Evolutionary conservation across 106 monocot genomes (phyloP).

Genomic region (Agapanthus africanus): DNA sequence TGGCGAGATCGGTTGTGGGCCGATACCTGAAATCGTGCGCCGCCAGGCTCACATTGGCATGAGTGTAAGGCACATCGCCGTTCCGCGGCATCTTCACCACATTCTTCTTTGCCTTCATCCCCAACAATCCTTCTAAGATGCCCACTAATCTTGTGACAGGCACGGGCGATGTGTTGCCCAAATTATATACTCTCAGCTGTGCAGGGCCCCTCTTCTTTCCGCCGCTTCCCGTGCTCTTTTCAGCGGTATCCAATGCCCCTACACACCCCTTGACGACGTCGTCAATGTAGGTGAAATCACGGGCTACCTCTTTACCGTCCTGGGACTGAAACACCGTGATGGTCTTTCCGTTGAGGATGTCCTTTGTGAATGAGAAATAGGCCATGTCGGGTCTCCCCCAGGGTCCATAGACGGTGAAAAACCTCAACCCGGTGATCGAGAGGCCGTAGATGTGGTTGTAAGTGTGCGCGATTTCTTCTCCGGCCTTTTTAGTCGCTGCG

Average conservation of each 20-base stretch:
- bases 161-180: conserved; percentile 62
- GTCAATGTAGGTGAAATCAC: conserved; percentile 29
- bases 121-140: conserved; percentile 48
- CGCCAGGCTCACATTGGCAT: conserved; percentile 66
- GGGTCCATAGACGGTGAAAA: conserved; percentile 82
- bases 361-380: conserved; percentile 56
- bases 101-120: conserved; percentile 50
- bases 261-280: conserved; percentile 23
- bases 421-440: conserved; percentile 70
- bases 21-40: conserved; percentile 46
- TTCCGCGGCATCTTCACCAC: conserved; percentile 54
- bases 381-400: conserved; percentile 89
- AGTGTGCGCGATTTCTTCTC: conserved; percentile 54
- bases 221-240: conserved; percentile 27
- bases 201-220: conserved; percentile 50
- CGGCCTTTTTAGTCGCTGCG: conserved; percentile 73
- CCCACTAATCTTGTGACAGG: conserved; percentile 39
- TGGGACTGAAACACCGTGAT: conserved; percentile 23
- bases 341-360: conserved; percentile 27
- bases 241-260: conserved; percentile 20
- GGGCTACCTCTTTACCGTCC: conserved; percentile 12
- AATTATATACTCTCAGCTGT: conserved; percentile 46
- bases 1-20: conserved; percentile 50
- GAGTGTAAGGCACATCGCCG: conserved; percentile 68
- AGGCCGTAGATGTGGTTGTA: conserved; percentile 95